phyloP scores from a whole-genome alignment of 495 filamentous ascomycete genomes.

The Cladorrhinum samala region DNA sequence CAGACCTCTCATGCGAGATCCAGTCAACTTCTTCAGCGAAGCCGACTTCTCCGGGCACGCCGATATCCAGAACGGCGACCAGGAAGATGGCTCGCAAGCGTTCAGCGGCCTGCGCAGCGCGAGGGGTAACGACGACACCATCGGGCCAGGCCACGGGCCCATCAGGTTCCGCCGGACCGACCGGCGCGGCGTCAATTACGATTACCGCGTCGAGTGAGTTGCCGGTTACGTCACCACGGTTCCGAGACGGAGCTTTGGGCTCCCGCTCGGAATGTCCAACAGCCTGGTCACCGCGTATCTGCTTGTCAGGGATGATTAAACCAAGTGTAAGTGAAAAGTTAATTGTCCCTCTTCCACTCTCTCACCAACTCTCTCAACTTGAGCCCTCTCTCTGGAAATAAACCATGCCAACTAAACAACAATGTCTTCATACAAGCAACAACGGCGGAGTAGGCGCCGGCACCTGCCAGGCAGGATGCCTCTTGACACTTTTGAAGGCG shows the following conservation, averaged over 20 bases:
- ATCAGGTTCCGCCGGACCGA: constrained; percentile 2
- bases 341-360: too few relatives aligned
- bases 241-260: constrained; percentile 6
- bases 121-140: background rate
- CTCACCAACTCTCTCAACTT: too few relatives aligned
- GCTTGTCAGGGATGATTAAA: constrained; percentile 10
- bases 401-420: too few relatives aligned
- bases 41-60: constrained; percentile 11
- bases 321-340: constrained; percentile 7
- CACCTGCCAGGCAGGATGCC: constrained; percentile 3
- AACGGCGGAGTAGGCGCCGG: constrained; percentile 10
- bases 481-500: constrained; percentile 9
- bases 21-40: constrained; percentile 7
- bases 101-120: background rate
- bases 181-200: constrained; percentile 4
- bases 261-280: constrained; percentile 4
- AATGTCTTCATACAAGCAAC: constrained; percentile 5
- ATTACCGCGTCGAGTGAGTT: constrained; percentile 6
- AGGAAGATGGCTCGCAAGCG: background rate
- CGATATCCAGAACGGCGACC: constrained; percentile 6
- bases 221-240: constrained; percentile 7
- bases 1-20: constrained; percentile 3
- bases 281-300: constrained; percentile 5
- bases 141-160: constrained; percentile 5
- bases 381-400: background rate